Base-by-base conservation (phyloP, 208 protist genomes). In the Tetramitus jugosus region DNA sequence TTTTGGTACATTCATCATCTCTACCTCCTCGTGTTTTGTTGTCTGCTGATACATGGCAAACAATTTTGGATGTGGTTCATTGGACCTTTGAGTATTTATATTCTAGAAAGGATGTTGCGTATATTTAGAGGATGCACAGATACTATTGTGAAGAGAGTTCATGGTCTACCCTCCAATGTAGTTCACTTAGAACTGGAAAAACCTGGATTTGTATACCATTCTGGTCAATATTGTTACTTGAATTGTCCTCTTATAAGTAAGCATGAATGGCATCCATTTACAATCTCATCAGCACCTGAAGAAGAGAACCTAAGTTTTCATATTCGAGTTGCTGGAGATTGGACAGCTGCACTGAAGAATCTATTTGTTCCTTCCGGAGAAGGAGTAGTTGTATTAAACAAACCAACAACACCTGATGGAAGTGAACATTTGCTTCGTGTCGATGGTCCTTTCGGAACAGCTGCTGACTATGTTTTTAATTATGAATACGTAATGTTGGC, bases 221-320 rank as follows among this genome's bases (percentile, higher is more conserved):
- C 90, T 6, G 90, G 89, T 56, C 88, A 92, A 83, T 94, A 93
- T 64, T 56, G 89, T 0, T 94, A 90, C 79, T 53, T 94, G 14
- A 88, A 93, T 80, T 90, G 86, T 61, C 90, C 91, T 17, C 69
- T 82, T 52, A 85, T 94, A 64, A 81, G 82, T n/a, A 46, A 35
- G 3, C 67, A 86, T 29, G 86, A 94, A 83, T 93, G 90, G 90
- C 91, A 94, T 82, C 90, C 90, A 7, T 93, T 94, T 64, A 94
- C 90, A 13, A 91, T 94, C 56, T 88, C 86, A 0, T 91, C 86
- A 26, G 62, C 84, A 49, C 88, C 90, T 29, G 82, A 89, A 69
- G 82, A 89, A 45, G 78, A 80, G 40, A 72, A 74, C 14, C 60
- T 85, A 52, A 67, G 37, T 20, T 67, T 87, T 31, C 85, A 89